Evolutionary conservation across 192 early-diverging fungal species (phyloP).

Genomic region (Linderina pennispora): DNA sequence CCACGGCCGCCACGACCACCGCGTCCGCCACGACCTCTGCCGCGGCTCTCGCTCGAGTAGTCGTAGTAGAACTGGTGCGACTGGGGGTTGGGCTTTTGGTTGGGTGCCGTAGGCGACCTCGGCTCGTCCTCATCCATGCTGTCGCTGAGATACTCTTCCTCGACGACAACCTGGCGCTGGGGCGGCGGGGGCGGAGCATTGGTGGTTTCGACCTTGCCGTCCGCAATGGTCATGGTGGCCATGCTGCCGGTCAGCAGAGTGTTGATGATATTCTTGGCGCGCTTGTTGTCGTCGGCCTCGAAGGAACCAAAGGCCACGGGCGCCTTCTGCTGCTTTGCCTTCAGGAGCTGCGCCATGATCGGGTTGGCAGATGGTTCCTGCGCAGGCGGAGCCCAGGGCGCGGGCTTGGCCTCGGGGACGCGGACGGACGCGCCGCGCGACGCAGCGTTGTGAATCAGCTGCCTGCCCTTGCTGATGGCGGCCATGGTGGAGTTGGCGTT

Average conservation of each 20-base stretch:
- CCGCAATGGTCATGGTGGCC: slow-evolving; percentile 8
- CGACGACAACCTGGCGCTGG: slow-evolving; percentile 30
- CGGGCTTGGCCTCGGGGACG: background rate
- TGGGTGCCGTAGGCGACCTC: background rate
- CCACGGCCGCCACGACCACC: slow-evolving; percentile 5
- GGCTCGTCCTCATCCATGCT: slow-evolving; percentile 37
- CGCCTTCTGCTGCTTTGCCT: background rate
- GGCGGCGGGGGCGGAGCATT: background rate
- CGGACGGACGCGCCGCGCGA: background rate
- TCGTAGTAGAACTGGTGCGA: slow-evolving; percentile 16
- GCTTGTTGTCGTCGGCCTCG: slow-evolving; percentile 6
- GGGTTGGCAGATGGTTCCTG: too few species aligned
- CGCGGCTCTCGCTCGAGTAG: slow-evolving; percentile 6
- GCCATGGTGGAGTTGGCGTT: slow-evolving; percentile 12
- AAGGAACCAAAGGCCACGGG: background rate
- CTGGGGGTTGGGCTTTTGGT: background rate
- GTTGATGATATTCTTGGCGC: slow-evolving; percentile 32
- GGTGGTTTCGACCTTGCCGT: background rate
- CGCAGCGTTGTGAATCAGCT: too few species aligned
- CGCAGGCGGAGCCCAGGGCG: background rate
- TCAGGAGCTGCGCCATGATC: background rate
- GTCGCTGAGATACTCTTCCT: slow-evolving; percentile 39
- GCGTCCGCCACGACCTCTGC: background rate
- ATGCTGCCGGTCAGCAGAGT: slow-evolving; percentile 34
- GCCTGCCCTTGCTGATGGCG: slow-evolving; percentile 1